Conservation (phyloP, 73 alveolate species). For the Paramecium octaurelia region DNA sequence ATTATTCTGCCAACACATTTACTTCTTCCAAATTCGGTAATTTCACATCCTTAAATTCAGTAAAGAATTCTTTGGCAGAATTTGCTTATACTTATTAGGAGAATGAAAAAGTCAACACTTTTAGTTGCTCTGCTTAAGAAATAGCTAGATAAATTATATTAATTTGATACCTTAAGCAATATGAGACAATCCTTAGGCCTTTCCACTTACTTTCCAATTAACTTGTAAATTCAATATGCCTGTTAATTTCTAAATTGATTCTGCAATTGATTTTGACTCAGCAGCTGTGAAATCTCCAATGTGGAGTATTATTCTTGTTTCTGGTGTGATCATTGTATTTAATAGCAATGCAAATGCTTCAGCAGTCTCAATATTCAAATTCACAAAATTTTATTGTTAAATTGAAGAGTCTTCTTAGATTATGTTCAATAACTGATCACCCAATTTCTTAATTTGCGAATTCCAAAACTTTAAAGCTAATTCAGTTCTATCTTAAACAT, state of each 20-base stretch:
- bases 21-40: slow-evolving; percentile 18
- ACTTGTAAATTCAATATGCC: neutral
- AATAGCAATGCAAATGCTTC: neutral
- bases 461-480: slow-evolving; percentile 26
- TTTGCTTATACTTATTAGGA: neutral
- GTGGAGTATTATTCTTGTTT: neutral
- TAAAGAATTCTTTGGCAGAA: neutral
- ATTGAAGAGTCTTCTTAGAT: neutral
- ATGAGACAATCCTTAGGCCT: neutral
- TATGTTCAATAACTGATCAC: neutral
- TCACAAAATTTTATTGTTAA: neutral
- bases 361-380: neutral
- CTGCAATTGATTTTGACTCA: slow-evolving; percentile 15
- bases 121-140: neutral
- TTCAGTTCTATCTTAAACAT: neutral
- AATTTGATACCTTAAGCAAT: neutral
- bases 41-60: neutral
- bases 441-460: neutral
- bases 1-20: neutral
- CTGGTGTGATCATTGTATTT: slow-evolving; percentile 10
- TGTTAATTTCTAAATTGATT: neutral
- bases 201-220: neutral
- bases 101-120: neutral
- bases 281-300: neutral
- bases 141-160: neutral